Evolutionary conservation across 306 rosid species (phyloP).

Genomic region (Prunus campanulata): DNA sequence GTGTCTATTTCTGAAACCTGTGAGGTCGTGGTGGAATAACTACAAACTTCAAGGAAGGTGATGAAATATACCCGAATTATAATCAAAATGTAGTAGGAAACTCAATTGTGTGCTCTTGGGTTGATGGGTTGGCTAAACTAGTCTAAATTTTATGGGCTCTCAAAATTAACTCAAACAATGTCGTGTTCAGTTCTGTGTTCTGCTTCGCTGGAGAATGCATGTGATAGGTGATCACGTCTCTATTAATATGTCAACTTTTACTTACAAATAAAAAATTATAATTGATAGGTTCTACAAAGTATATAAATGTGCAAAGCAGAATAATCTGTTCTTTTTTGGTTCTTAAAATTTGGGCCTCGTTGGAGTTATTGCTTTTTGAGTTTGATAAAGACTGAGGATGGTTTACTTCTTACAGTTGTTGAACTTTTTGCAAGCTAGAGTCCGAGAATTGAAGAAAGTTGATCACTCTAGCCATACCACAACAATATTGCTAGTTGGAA

Average conservation of each 20-base stretch:
- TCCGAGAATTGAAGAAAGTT: constrained; percentile 50
- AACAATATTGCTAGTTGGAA: constrained; percentile 69
- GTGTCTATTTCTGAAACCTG: background rate
- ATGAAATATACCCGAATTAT: background rate
- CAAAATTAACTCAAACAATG: background rate
- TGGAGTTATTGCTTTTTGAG: background rate
- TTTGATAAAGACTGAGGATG: background rate
- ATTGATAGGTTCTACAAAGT: background rate
- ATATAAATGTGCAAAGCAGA: background rate
- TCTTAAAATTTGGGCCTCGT: background rate
- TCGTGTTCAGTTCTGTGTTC: background rate
- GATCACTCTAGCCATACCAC: constrained; percentile 51
- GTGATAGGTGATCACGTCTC: background rate
- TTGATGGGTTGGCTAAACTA: background rate
- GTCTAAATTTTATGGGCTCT: background rate
- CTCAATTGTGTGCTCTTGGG: background rate
- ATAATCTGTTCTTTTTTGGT: background rate
- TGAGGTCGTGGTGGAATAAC: background rate
- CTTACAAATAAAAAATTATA: background rate
- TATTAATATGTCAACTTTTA: background rate
- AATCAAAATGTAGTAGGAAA: background rate
- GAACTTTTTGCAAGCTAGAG: constrained; percentile 64
- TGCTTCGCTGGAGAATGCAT: background rate
- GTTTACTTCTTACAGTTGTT: constrained; percentile 50
- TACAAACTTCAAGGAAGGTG: background rate